Evolutionary conservation across 1,284 basidiomycete species (phyloP).

Genomic region (Papiliotrema fonsecae): DNA sequence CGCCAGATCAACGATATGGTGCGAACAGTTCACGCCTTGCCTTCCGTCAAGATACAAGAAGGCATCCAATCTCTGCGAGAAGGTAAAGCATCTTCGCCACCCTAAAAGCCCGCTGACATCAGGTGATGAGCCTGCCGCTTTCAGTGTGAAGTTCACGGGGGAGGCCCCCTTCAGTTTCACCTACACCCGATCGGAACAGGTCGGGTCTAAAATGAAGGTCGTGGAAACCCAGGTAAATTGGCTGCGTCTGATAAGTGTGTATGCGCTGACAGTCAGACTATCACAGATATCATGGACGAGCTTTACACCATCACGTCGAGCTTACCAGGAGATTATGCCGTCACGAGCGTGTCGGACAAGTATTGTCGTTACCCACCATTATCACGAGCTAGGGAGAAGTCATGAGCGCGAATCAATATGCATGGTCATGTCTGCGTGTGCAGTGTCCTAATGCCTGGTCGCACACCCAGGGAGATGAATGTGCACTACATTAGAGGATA

Average conservation of each 20-base stretch:
- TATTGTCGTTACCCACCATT: conserved; percentile 6
- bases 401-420: neutral
- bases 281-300: conserved; percentile 4
- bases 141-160: conserved; percentile 74
- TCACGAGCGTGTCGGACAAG: conserved; percentile 4
- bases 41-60: conserved; percentile 78
- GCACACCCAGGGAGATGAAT: no score
- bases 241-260: neutral
- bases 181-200: conserved; percentile 63
- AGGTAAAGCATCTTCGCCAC: conserved; percentile 46
- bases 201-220: conserved; percentile 52
- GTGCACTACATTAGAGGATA: no score
- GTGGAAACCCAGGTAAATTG: conserved; percentile 66
- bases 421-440: neutral
- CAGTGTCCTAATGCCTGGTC: no score
- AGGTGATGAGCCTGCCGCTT: conserved; percentile 88
- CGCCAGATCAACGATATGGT: conserved; percentile 69
- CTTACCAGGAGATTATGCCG: conserved; percentile 6
- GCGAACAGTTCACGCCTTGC: conserved; percentile 74
- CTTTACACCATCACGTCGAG: conserved; percentile 2
- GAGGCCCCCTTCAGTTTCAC: conserved; percentile 94
- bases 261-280: conserved; percentile 3
- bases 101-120: conserved; percentile 9
- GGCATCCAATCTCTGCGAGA: conserved; percentile 88
- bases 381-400: neutral